These are phyloP conservation scores for Fagopyrum tataricum DNA, from an alignment of 148 eudicot genomes.

Conservation along the genomic window DNA sequence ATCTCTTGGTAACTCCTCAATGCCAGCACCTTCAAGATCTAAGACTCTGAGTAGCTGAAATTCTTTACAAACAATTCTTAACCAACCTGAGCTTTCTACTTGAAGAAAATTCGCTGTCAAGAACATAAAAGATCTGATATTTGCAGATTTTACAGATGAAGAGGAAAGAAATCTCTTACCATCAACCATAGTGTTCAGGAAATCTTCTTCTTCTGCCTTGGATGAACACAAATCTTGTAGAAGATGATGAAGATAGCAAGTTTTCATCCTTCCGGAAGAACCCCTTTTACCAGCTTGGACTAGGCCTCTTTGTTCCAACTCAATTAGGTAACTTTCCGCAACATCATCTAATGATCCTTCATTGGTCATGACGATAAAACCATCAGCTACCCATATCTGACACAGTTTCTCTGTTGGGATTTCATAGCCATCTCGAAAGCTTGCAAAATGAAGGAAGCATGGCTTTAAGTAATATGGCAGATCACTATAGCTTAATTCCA, in stretches of 20 bases:
- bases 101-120: not conserved
- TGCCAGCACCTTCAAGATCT: slow-evolving; percentile 16
- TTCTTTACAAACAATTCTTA: slow-evolving; percentile 2
- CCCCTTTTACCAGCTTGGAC: slow-evolving; percentile 13
- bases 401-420: slow-evolving; percentile 14
- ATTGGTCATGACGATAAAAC: slow-evolving; percentile 13
- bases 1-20: slow-evolving; percentile 12
- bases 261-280: slow-evolving; percentile 14
- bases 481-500: slow-evolving; percentile 23
- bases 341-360: slow-evolving; percentile 16
- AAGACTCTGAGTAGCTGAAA: slow-evolving; percentile 21
- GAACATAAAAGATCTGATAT: slow-evolving; percentile 4
- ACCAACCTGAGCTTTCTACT: slow-evolving; percentile 13
- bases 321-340: slow-evolving; percentile 22
- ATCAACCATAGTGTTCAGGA: no score
- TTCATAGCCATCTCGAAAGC: slow-evolving; percentile 21
- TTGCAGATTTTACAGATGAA: not conserved
- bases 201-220: not conserved
- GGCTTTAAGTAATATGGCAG: slow-evolving; percentile 26
- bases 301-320: slow-evolving; percentile 13
- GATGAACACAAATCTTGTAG: not conserved
- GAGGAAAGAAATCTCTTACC: not conserved
- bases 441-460: slow-evolving; percentile 22
- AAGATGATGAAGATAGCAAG: slow-evolving; percentile 19
- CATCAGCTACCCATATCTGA: slow-evolving; percentile 29